Evolutionary conservation across 208 protist genomes (phyloP), one percentile per base, ranked within the genome.

Genomic region (Trypanosoma grayi): DNA sequence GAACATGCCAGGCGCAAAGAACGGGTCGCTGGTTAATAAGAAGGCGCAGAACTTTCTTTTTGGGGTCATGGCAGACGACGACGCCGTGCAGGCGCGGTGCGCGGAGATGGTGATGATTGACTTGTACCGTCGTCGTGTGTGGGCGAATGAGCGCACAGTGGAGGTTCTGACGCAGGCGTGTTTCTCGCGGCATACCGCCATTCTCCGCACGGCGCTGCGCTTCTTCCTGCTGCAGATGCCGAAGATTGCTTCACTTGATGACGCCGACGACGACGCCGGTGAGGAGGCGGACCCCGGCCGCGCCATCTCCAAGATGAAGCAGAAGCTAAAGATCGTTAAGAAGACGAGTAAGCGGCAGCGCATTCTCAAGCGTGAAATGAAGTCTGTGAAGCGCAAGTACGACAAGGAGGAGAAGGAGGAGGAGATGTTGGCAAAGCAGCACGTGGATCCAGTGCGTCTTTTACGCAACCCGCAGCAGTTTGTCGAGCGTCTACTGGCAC

Each of bases 31-130:
- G 50, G 76, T 95, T 25, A 98, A 99, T 73, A 88, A 87, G 51
- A 83, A 81, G 40, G 87, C 98, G 24, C 97, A 98, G 77, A 98
- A 96, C 70, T 98, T 90, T 72, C 92, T 99, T 68, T 98, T 95
- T 75, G 76, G 72, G 1, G 90, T 99, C 50, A 90, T 99, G 79
- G 71, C 80, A 30, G 95, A 98, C 39, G 82, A 92, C 37, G 92
- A 95, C 62, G 70, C 85, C 11, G 75, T 96, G 11, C 96, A 98
- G 66, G 94, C 97, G 3, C 83, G 95, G 1, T 97, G 97, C 63
- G 95, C 95, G 10, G 84, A 99, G 41, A 86, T 97, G 53, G 92
- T 99, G 24, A 98, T 99, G 91, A 97, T 99, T 56, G 94, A 98
- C 58, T 83, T 99, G 22, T 99, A 99, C 81, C 84, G 92, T n/a